Evolutionary conservation across 2,329 filamentous ascomycete species (phyloP), one percentile per base, ranked within the genome.

Genomic region (Cercospora sp.): DNA sequence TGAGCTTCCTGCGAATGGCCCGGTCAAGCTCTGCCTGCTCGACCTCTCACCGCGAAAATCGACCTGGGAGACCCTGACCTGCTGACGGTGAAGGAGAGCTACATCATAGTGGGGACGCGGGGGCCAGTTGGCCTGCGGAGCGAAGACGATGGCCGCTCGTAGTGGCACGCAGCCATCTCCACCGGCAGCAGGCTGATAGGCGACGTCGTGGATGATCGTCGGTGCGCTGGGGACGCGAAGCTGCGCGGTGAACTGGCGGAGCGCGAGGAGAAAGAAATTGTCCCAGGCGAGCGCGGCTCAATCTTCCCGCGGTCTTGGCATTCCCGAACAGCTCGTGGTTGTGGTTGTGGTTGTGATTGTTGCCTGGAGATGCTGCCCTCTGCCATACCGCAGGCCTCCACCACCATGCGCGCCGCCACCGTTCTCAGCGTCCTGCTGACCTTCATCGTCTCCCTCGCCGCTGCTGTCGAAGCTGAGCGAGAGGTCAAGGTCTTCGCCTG

Each of bases 331-430:
- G 23, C 67, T 61, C 28, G 55, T 59, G 31, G 63, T 42, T 48
- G 55, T 59, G 31, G 63, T 42, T 48, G 55, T 59, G 31, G 63
- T 42, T 48, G 55, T 59, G 31, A 60, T 42, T 48, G 33, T 39
- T 20, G 53, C 42, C 26, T 18, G 18, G 31, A 57, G 30, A 10
- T 18, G 18, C 23, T 31, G 28, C 63, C 26, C 18, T 23, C 59
- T 63, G 16, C 42, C 36, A 36, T 20, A 61, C n/a, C 45, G 51
- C 33, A 65, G n/a, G 18, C 63, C 4, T 12, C 68, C 72, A 77
- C 66, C 8, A 82, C 66, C 8, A 82, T 82, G 81, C 74, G 79
- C 51, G 70, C 79, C 65, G 58, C 65, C 33, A 63, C 79, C 23
- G 65, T 80, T 23, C 68, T 82, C 67, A 77, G 79, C 60, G 74